Evolutionary conservation across 495 filamentous ascomycete genomes (phyloP), one percentile per base, ranked within the genome.

Genomic region (Annulohypoxylon maeteangense): DNA sequence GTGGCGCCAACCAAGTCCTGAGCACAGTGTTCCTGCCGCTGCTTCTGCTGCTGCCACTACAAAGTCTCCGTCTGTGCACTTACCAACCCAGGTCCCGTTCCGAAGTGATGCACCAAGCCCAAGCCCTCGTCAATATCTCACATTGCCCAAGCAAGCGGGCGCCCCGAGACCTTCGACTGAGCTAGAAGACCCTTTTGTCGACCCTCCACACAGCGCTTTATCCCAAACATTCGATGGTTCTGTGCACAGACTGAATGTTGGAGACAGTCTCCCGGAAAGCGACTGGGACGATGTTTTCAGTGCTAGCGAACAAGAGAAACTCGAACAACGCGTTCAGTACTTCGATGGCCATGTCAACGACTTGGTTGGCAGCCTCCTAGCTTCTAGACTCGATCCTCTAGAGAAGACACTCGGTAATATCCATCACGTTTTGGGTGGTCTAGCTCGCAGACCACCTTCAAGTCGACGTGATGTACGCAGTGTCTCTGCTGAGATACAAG

Each of bases 241-340:
- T 31, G 80, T 92, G 32, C 89, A 90, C 56, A 87, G 88, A 57
- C 83, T 95, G 42, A 88, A 92, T 67, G 89, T 84, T 42, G 83
- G 78, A 25, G 85, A 87, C 18, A 87, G 91, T 62, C 79, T 89
- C 11, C 90, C 91, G 40, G 84, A 88, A 67, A 97, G 92, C 68
- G 94, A 98, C 75, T 98, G 95, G 95, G 91, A 95, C 70, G 92
- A 92, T 76, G 89, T 90, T 58, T 87, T 97, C 65, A 93, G 90
- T 25, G 91, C 91, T 6, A 88, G 88, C 22, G 93, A 97, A 66
- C 93, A 95, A 65, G 86, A 87, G 54, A 97, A 94, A 78, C 84
- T 97, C 57, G 87, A 90, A 67, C 85, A 88, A 29, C 89, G 92
- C 16, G 84, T 84, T 23, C 84, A 85, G 45, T 97, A 96, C 83